These are phyloP conservation scores for Carallia pectinifolia DNA, from an alignment of 345 rosid genomes.

Conservation along the genomic window DNA sequence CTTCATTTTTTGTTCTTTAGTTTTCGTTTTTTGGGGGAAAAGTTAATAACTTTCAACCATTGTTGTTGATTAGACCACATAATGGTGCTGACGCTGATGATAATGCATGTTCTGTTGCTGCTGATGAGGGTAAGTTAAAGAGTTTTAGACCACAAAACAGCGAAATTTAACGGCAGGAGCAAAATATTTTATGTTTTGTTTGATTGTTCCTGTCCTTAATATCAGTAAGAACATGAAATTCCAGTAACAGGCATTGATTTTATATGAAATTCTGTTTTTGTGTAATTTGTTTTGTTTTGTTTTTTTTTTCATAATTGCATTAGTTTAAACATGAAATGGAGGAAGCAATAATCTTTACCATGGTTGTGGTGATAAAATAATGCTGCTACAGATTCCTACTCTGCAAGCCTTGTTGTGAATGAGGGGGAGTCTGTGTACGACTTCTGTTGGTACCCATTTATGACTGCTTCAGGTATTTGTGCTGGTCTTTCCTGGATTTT, in stretches of 20 bases:
- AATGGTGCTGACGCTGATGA: constrained; percentile 24
- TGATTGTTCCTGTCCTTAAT: background rate
- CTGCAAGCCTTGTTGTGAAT: constrained; percentile 53
- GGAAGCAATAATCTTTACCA: too few relatives aligned
- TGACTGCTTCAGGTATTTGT: constrained; percentile 72
- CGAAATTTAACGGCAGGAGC: background rate
- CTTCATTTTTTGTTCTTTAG: background rate
- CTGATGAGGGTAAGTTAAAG: constrained; percentile 39
- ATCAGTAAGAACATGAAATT: too few relatives aligned
- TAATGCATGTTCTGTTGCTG: constrained; percentile 23
- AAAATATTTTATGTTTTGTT: background rate
- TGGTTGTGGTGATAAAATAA: constrained; percentile 5
- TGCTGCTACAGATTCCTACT: constrained; percentile 63
- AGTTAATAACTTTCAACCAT: background rate
- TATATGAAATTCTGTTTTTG: too few relatives aligned
- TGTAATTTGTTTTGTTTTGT: too few relatives aligned
- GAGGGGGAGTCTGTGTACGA: constrained; percentile 96
- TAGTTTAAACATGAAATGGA: too few relatives aligned
- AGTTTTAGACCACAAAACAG: background rate
- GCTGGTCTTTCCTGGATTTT: background rate
- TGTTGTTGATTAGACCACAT: constrained; percentile 45
- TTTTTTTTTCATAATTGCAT: too few relatives aligned
- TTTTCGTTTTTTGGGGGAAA: background rate
- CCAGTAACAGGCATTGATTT: too few relatives aligned
- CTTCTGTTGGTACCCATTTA: constrained; percentile 94